Evolutionary conservation across 495 filamentous ascomycete species (phyloP).

Genomic region (Aspergillus olivimuriae): DNA sequence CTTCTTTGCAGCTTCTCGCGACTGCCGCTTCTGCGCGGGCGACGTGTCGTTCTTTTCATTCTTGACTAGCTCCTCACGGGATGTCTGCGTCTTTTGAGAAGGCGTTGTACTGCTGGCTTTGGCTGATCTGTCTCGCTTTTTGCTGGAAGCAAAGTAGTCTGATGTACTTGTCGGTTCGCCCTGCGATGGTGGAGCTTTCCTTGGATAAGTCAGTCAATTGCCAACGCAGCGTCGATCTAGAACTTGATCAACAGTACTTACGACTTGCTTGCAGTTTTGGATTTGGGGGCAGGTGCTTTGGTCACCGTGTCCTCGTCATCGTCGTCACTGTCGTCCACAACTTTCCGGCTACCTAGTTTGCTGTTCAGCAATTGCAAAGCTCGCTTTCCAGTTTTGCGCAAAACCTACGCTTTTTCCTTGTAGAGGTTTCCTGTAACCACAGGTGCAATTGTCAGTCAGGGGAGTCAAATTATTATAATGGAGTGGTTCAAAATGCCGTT

Average conservation of each 20-base stretch:
- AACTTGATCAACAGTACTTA: slow-evolving; percentile 20
- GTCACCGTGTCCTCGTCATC: slow-evolving; percentile 43
- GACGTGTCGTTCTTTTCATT: slow-evolving; percentile 21
- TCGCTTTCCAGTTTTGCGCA: background rate
- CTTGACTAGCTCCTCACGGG: slow-evolving; percentile 14
- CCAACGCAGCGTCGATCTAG: background rate
- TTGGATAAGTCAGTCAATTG: slow-evolving; percentile 10
- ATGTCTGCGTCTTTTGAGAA: slow-evolving; percentile 6
- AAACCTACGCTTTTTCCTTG: slow-evolving; percentile 37
- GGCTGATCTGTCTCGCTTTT: slow-evolving; percentile 38
- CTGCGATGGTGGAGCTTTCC: slow-evolving; percentile 38
- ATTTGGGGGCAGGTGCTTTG: slow-evolving; percentile 40
- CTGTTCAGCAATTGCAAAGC: slow-evolving; percentile 7
- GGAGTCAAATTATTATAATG: too few species aligned
- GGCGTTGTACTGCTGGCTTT: slow-evolving; percentile 20
- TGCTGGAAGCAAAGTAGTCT: slow-evolving; percentile 56
- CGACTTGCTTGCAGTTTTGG: slow-evolving; percentile 35
- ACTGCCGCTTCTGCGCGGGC: slow-evolving; percentile 18
- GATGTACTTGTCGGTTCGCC: slow-evolving; percentile 51
- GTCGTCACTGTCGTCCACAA: slow-evolving; percentile 73
- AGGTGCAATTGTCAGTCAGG: too few species aligned
- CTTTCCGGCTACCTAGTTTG: slow-evolving; percentile 54
- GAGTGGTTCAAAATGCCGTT: too few species aligned
- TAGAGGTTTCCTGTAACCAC: slow-evolving; percentile 23
- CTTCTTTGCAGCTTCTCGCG: slow-evolving; percentile 27